A percentile compares a stretch with the other conserved stretches of the same genome.
Conservation (phyloP, 2,329 filamentous ascomycete species). For the Moelleriella libera region DNA sequence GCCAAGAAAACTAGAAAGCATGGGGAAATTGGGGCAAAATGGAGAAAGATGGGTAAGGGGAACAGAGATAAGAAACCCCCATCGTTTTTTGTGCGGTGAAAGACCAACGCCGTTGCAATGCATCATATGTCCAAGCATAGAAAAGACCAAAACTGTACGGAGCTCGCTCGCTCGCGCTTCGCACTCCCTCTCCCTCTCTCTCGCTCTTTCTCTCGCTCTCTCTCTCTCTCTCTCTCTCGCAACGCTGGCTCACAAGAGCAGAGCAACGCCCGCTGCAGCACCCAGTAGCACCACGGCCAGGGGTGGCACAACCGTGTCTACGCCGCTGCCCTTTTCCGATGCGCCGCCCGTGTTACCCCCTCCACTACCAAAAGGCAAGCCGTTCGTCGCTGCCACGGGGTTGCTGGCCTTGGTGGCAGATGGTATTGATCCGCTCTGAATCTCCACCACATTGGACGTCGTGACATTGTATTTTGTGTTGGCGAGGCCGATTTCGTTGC, state of each 20-base stretch:
- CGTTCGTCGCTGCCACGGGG: constrained; percentile 33
- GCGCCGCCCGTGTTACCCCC: neutral
- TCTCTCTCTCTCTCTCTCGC: too few species aligned
- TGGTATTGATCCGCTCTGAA: constrained; percentile 37
- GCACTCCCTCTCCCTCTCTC: too few species aligned
- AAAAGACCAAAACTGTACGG: neutral
- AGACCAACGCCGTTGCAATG: constrained; percentile 4
- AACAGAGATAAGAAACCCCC: too few species aligned
- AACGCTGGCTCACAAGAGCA: neutral
- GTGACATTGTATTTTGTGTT: constrained; percentile 47
- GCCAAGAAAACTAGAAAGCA: too few species aligned
- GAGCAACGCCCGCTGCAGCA: neutral
- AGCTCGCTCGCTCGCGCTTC: neutral
- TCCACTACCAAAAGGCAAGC: constrained; percentile 12
- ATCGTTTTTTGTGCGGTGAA: too few species aligned
- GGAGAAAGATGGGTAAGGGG: too few species aligned
- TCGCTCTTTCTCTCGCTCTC: too few species aligned
- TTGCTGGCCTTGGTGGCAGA: constrained; percentile 35
- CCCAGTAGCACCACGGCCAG: neutral
- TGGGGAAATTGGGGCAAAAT: too few species aligned
- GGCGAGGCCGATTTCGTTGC: constrained; percentile 57
- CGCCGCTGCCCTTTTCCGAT: neutral
- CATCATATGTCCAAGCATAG: neutral
- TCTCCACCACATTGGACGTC: constrained; percentile 36
- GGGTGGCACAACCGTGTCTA: neutral